phyloP scores from a whole-genome alignment of 225 moss, liverwort and hornwort species.

The Polytrichum commune region DNA sequence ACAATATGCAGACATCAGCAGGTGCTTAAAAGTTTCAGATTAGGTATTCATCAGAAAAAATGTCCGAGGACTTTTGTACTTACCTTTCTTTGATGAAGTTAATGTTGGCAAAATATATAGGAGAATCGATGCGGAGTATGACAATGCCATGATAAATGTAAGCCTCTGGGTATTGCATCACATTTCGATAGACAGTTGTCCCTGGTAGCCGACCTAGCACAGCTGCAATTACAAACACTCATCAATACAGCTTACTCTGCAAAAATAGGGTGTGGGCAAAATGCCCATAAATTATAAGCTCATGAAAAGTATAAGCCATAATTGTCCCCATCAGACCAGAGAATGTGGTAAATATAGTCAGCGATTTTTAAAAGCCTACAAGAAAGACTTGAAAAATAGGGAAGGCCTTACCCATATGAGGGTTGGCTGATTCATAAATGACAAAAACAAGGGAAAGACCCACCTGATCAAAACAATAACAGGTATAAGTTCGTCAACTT shows the following conservation, averaged over 20 bases:
- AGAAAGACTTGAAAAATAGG: too few species aligned
- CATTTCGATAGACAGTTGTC: conserved; percentile 91
- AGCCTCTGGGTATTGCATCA: conserved; percentile 81
- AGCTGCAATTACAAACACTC: conserved; percentile 45
- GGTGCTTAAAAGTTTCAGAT: conserved; percentile 8
- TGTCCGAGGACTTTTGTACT: conserved; percentile 2
- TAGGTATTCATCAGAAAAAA: neutral
- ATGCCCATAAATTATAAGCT: too few species aligned
- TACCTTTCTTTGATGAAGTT: conserved; percentile 78
- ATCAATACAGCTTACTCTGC: conserved; percentile 2
- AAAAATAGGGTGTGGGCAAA: too few species aligned
- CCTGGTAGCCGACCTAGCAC: conserved; percentile 90
- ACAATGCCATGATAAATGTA: conserved; percentile 94
- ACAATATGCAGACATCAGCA: conserved; percentile 13
- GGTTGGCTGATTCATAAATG: conserved; percentile 95
- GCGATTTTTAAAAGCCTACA: too few species aligned
- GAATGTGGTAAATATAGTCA: too few species aligned
- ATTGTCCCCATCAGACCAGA: too few species aligned
- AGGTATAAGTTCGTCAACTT: neutral
- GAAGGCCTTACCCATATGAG: conserved; percentile 74
- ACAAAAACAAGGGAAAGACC: conserved; percentile 85
- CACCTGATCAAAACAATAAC: conserved; percentile 37
- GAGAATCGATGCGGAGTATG: conserved; percentile 91
- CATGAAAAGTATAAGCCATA: too few species aligned
- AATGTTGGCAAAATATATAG: conserved; percentile 97